Percentiles rank a stretch among this genome's conserved stretches.
Conservation (phyloP, 1,284 basidiomycete species). For the Marasmius tenuissimus region DNA sequence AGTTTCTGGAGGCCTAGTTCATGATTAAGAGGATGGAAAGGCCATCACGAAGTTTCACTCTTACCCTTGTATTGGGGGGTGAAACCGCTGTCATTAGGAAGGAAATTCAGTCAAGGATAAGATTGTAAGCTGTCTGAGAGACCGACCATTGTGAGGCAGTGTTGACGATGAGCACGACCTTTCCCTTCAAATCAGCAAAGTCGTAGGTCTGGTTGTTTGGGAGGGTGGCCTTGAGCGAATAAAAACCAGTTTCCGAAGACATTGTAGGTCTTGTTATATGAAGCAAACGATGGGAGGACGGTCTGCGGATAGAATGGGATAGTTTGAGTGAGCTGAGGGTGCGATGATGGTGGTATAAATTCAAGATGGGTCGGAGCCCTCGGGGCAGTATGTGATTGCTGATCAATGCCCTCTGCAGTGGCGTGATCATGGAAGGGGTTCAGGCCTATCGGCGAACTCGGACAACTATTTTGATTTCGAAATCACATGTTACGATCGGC, state of each 20-base stretch:
- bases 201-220: constrained; percentile 54
- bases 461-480: background rate
- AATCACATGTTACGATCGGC: background rate
- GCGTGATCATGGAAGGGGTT: constrained; percentile 22
- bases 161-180: constrained; percentile 76
- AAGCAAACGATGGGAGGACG: background rate
- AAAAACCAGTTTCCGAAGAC: constrained; percentile 44
- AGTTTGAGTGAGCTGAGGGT: background rate
- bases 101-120: constrained; percentile 3
- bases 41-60: background rate
- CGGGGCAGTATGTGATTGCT: background rate
- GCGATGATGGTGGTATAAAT: background rate
- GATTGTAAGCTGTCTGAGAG: too few relatives aligned
- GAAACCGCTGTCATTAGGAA: constrained; percentile 60
- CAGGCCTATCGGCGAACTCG: background rate
- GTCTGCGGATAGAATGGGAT: too few relatives aligned
- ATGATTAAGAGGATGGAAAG: background rate
- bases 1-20: constrained; percentile 71
- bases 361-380: background rate
- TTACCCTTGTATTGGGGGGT: constrained; percentile 84
- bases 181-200: constrained; percentile 71
- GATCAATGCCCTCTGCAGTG: constrained; percentile 11
- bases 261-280: constrained; percentile 17
- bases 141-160: constrained; percentile 69
- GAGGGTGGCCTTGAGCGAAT: constrained; percentile 62